A percentile compares a stretch with the other conserved stretches of the same genome.
These are phyloP conservation scores for Petunia hybrid DNA, from an alignment of 305 asterid species.

Conservation along the genomic window DNA sequence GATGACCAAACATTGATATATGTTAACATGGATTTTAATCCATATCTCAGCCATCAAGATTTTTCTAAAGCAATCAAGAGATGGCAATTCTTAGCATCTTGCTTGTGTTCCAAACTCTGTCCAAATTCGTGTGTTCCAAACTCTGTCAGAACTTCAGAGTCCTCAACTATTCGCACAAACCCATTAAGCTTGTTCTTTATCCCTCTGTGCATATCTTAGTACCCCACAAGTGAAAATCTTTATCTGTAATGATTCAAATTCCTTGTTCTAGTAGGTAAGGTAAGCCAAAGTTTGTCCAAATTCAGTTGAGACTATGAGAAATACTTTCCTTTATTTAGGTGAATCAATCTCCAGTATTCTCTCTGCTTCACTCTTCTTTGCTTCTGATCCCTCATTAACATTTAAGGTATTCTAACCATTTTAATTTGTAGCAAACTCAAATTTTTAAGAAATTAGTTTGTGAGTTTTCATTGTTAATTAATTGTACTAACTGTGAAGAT, in stretches of 20 bases:
- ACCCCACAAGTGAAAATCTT: conserved; percentile 30
- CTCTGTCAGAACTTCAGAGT: too few species aligned
- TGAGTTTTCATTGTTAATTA: not conserved
- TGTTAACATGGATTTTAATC: too few species aligned
- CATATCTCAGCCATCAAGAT: too few species aligned
- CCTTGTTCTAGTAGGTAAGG: too few species aligned
- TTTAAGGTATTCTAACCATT: conserved; percentile 60
- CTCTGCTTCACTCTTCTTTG: conserved; percentile 74
- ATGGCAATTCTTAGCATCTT: conserved; percentile 66
- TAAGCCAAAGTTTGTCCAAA: not conserved
- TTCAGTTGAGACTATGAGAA: conserved; percentile 33
- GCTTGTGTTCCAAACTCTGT: conserved; percentile 54
- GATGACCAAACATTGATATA: too few species aligned
- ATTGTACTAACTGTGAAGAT: too few species aligned
- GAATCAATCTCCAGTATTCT: conserved; percentile 64
- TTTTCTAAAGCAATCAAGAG: conserved; percentile 26
- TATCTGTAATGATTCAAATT: too few species aligned
- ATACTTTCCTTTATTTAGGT: conserved; percentile 40
- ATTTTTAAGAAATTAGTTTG: not conserved
- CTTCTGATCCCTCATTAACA: conserved; percentile 85
- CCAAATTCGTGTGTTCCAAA: conserved; percentile 24
- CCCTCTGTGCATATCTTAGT: not conserved
- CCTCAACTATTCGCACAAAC: not conserved
- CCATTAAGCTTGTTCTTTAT: conserved; percentile 29
- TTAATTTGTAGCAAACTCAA: not conserved